Percentiles rank a stretch among this genome's conserved stretches.
These are phyloP conservation scores for Epichloe elymi DNA, from an alignment of 2,329 filamentous ascomycete species.

Conservation along the genomic window DNA sequence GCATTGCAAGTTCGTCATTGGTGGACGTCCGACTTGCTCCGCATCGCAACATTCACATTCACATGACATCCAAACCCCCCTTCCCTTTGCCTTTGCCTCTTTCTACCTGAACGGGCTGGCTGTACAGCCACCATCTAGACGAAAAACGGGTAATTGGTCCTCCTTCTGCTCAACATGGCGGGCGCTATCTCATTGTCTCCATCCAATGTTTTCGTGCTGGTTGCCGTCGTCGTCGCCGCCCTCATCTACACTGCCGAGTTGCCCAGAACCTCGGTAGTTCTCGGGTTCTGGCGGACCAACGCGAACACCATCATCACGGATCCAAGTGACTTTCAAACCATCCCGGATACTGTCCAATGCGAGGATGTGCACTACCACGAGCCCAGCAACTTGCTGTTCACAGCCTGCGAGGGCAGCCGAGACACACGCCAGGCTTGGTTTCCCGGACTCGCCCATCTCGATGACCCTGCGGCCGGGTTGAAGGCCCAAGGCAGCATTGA, in stretches of 20 bases:
- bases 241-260: slow-evolving; percentile 4
- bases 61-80: no score
- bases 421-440: slow-evolving; percentile 36
- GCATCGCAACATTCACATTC: no score
- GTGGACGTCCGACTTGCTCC: no score
- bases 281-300: slow-evolving; percentile 16
- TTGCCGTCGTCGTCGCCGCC: background rate
- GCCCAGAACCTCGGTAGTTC: slow-evolving; percentile 6
- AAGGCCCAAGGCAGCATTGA: slow-evolving; percentile 32
- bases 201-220: background rate
- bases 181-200: background rate
- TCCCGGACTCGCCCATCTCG: slow-evolving; percentile 30
- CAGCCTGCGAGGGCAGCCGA: slow-evolving; percentile 38
- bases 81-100: no score
- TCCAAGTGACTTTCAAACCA: slow-evolving; percentile 22
- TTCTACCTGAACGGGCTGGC: background rate
- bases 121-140: background rate
- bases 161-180: background rate
- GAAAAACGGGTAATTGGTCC: background rate
- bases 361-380: slow-evolving; percentile 47
- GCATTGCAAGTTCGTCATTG: no score
- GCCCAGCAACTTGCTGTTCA: slow-evolving; percentile 35
- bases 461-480: slow-evolving; percentile 22
- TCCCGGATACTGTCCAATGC: slow-evolving; percentile 41
- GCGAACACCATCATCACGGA: slow-evolving; percentile 10